phyloP scores from a whole-genome alignment of 441 rosid genomes.

The Brassica balearica region DNA sequence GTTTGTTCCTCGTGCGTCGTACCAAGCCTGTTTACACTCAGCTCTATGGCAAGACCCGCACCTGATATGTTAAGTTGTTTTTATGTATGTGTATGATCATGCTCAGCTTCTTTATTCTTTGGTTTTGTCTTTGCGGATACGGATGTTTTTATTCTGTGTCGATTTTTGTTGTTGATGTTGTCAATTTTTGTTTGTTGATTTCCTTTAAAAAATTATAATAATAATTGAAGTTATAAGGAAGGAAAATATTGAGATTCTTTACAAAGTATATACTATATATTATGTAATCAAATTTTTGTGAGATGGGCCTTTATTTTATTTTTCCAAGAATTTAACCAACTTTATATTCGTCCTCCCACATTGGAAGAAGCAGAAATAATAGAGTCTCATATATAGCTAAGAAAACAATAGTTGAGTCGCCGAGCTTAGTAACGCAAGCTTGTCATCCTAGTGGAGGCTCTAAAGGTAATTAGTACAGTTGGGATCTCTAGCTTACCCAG shows the following conservation, averaged over 20 bases:
- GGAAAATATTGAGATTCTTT: background rate
- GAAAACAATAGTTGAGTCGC: background rate
- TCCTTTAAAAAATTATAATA: background rate
- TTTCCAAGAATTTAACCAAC: background rate
- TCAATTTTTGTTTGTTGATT: conserved; percentile 30
- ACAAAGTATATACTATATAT: background rate
- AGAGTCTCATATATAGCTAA: background rate
- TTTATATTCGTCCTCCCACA: background rate
- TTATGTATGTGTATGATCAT: background rate
- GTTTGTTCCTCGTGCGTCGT: conserved; percentile 79
- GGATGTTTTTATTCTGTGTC: conserved; percentile 32
- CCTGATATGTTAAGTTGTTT: conserved; percentile 40
- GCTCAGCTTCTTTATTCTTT: conserved; percentile 3
- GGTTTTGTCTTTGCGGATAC: background rate
- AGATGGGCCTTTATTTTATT: background rate
- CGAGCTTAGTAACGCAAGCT: conserved; percentile 5
- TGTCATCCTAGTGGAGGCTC: conserved; percentile 3
- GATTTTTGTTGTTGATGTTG: conserved; percentile 15
- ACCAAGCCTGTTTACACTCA: conserved; percentile 73
- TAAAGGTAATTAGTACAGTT: background rate
- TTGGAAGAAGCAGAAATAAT: background rate
- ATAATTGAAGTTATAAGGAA: background rate
- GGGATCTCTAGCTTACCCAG: background rate
- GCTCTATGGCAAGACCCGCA: conserved; percentile 74
- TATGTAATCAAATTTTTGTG: background rate